Evolutionary conservation across 2,329 filamentous ascomycete species (phyloP), one percentile per base, ranked within the genome.

Genomic region (Thielaviopsis euricoi): DNA sequence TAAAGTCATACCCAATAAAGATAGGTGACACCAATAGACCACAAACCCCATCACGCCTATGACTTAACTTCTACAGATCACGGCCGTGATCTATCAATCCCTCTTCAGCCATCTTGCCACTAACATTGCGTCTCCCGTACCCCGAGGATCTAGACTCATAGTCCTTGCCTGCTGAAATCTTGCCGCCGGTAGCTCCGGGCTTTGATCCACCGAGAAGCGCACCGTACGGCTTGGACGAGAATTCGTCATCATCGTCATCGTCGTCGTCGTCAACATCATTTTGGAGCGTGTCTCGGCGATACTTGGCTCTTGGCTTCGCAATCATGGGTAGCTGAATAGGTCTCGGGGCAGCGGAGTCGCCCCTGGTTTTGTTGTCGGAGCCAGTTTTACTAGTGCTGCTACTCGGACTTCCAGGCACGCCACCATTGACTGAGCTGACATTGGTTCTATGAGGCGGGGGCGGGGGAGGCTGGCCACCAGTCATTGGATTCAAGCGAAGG

Each of bases 91-190:
- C 19, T 12, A 54, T 51, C 37, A 77, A 71, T 1, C 86, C 86
- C 66, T 90, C 86, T 67, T 89, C 86, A 0, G 77, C 85, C 58
- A 82, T 69, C 72, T 86, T 87, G 1, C 86, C 86, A 66, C 85
- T 89, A 2, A 87, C 84, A 61, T 85, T 81, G 52, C 84, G 71
- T 52, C 77, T 71, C 19, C 69, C 71, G 56, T 71, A 71, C 1
- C 65, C 65, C 25, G 64, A 61, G 10, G 69, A 64, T 37, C 62
- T 62, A 29, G 66, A 65, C 26, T 71, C 71, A 58, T 74, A 78
- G 64, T 84, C 81, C 60, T 78, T 80, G 1, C 80, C 81, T 5
- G 77, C 78, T 13, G 78, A 81, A 4, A 82, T 71, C 25, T 67
- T 69, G 22, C 64, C 66, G 15, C 75, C 76, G 13, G 82, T 65